Evolutionary conservation across 768 basidiomycete genomes (phyloP).

Genomic region (Tylopilus rubrobrunneus): DNA sequence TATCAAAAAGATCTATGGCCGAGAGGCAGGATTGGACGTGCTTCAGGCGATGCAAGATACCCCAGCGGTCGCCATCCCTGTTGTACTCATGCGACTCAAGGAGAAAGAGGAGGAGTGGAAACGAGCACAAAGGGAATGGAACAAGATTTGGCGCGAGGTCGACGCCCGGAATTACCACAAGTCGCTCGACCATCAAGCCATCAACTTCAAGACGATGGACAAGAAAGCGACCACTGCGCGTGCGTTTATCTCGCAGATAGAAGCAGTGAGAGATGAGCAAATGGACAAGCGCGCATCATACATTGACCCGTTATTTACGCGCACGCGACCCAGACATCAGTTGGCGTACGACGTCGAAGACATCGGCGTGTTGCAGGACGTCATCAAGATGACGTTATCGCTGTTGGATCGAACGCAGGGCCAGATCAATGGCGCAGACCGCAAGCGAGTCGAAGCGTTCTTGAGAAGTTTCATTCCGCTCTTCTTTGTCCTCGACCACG

Average conservation of each 20-base stretch:
- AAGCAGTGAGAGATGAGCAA: conserved; percentile 80
- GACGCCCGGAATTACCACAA: conserved; percentile 92
- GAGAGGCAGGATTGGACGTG: conserved; percentile 77
- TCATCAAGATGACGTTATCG: conserved; percentile 82
- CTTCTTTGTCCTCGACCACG: conserved; percentile 72
- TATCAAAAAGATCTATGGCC: conserved; percentile 96
- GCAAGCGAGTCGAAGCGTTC: conserved; percentile 79
- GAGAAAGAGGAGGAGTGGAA: conserved; percentile 99
- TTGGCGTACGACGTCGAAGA: conserved; percentile 77
- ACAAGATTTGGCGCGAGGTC: conserved; percentile 97
- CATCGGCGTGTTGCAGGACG: conserved; percentile 75
- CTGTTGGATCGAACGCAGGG: conserved; percentile 87
- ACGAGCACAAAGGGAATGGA: conserved; percentile 95
- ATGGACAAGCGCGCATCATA: conserved; percentile 66
- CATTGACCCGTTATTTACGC: conserved; percentile 47
- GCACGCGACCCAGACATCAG: conserved; percentile 72
- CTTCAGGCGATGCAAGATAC: conserved; percentile 89
- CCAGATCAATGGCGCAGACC: conserved; percentile 65
- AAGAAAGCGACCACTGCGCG: conserved; percentile 80
- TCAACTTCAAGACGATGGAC: conserved; percentile 85
- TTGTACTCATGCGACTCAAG: conserved; percentile 85
- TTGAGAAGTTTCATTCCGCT: conserved; percentile 72
- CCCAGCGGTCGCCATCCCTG: conserved; percentile 82
- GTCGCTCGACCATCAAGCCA: conserved; percentile 89
- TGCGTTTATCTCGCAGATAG: conserved; percentile 78